These are phyloP conservation scores for Trichoderma guizhouense DNA, from an alignment of 2,329 filamentous ascomycete genomes.

Conservation along the genomic window DNA sequence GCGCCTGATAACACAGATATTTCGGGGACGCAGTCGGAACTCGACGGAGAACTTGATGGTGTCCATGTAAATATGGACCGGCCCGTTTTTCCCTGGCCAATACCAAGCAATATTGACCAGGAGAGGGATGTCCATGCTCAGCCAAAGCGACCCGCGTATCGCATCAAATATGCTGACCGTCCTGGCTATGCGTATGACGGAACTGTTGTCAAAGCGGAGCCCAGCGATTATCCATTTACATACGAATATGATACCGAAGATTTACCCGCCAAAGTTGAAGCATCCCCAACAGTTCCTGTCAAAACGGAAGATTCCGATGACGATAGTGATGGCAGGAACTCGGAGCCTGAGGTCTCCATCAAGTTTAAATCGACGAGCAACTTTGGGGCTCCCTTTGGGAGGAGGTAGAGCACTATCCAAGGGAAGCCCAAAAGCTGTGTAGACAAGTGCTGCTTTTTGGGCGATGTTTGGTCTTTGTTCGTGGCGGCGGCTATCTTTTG, in stretches of 20 bases:
- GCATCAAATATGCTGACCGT: neutral
- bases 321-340: conserved; percentile 14
- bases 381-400: conserved; percentile 47
- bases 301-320: neutral
- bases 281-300: neutral
- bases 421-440: neutral
- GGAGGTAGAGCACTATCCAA: neutral
- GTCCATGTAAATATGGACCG: neutral
- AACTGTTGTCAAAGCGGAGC: neutral
- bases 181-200: neutral
- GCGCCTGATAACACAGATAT: conserved; percentile 18
- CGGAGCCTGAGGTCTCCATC: conserved; percentile 43
- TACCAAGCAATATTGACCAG: neutral
- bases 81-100: neutral
- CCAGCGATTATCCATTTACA: neutral
- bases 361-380: conserved; percentile 45
- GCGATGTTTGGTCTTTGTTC: neutral
- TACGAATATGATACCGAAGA: neutral
- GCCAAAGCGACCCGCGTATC: neutral
- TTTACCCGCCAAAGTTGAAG: neutral
- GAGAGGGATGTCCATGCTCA: neutral
- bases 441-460: neutral
- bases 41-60: neutral
- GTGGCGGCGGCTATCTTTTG: neutral
- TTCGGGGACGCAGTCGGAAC: neutral